Base-by-base conservation (phyloP, 1,139 yeast genomes). In the Nematodospora anomalae region DNA sequence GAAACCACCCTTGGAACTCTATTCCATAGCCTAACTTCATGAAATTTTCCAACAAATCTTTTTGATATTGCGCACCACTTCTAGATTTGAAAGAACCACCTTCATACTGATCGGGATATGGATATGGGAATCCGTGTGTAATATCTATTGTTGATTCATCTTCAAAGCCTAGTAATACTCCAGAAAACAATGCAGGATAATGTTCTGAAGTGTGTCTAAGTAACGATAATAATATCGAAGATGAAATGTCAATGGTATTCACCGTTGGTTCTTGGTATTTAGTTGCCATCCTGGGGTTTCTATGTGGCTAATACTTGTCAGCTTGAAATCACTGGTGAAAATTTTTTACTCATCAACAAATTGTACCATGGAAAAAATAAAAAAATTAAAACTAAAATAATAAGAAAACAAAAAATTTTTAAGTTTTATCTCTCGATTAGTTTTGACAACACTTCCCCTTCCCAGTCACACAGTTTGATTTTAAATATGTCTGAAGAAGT, bases 1-100 rank as follows among this genome's bases (percentile, higher is more conserved):
- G 79, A 64, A 84, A 88, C 90, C 90, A 88, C 25, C 96, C 96
- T 48, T 83, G 78, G 47, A 82, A 74, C 57, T 82, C 87, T 35
- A 80, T 72, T 33, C 90, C 94, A 44, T 78, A 72, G 33, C 83
- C 84, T 46, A 81, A 76, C 42, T 71, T 74, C 51, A 74, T 78
- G 49, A 86, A 73, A 43, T 77, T 75, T 36, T 76, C 76, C 47
- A 83, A 68, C 53, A 84, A 71, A 37, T 84, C 90, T 43, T 76
- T 76, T 58, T 83, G 90, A 63, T 81, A 88, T 56, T 75, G 80
- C 44, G 70, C 67, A 39, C 87, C 86, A 46, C 79, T 71, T 57
- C 79, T 76, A 36, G 83, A 68, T 42, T 70, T 66, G 54, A 76
- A 73, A 4, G 78, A 71, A 8, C 76, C 76, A 16, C 76, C 78